Percentiles rank a stretch among this genome's conserved stretches.
phyloP scores from a whole-genome alignment of 2,329 filamentous ascomycete genomes.

The Aureobasidium mangrovei region DNA sequence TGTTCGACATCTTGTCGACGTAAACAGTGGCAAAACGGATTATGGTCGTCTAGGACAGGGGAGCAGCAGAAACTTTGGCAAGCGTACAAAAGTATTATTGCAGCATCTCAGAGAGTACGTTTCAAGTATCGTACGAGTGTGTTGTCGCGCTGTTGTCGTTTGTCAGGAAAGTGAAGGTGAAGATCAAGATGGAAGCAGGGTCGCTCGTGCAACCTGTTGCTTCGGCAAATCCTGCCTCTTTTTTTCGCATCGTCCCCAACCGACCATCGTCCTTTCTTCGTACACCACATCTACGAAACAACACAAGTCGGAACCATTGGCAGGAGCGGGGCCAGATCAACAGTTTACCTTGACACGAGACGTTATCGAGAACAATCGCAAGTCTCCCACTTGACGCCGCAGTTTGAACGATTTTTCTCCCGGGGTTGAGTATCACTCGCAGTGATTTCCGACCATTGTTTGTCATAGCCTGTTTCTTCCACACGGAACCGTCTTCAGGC shows the following conservation, averaged over 20 bases:
- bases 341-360: background rate
- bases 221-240: background rate
- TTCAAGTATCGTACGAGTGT: background rate
- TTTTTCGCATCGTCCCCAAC: background rate
- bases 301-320: background rate
- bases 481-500: too few relatives aligned
- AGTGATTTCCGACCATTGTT: too few relatives aligned
- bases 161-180: background rate
- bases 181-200: background rate
- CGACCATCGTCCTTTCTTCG: background rate
- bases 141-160: background rate
- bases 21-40: background rate
- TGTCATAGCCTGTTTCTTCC: too few relatives aligned
- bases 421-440: background rate
- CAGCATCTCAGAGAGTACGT: background rate
- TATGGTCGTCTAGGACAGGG: background rate
- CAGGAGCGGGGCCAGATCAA: background rate
- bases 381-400: background rate
- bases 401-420: constrained; percentile 1
- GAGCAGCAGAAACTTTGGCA: too few relatives aligned
- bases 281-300: background rate
- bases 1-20: constrained; percentile 9
- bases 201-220: background rate
- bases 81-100: too few relatives aligned
- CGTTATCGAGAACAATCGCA: background rate